Percentiles rank a stretch among this genome's conserved stretches.
Evolutionary conservation across 371 early-diverging fungal genomes (phyloP).

Genomic region (Dinochytrium kinnereticum): DNA sequence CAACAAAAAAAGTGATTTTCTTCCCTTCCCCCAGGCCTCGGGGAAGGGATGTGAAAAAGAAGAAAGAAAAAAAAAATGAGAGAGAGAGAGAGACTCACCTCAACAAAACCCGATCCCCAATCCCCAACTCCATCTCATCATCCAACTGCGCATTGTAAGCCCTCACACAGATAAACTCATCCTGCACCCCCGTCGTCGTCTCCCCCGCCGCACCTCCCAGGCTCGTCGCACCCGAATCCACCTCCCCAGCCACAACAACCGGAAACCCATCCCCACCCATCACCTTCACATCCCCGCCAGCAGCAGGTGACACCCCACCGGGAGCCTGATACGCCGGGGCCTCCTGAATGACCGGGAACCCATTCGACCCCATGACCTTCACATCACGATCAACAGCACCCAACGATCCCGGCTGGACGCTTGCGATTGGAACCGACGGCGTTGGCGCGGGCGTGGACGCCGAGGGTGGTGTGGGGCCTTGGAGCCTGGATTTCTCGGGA

Average conservation of each 20-base stretch:
- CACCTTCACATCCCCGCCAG: background rate
- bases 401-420: too few species aligned
- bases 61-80: background rate
- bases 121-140: slow-evolving; percentile 7
- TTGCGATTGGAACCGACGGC: too few species aligned
- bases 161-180: slow-evolving; percentile 10
- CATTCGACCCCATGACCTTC: background rate
- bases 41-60: background rate
- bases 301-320: background rate
- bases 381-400: background rate
- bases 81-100: slow-evolving; percentile 4
- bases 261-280: background rate
- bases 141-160: slow-evolving; percentile 7
- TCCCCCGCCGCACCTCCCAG: background rate
- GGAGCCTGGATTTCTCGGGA: background rate
- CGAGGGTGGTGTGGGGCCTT: background rate
- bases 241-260: too few species aligned
- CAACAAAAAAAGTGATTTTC: too few species aligned
- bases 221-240: background rate
- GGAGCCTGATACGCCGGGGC: background rate
- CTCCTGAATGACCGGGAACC: background rate
- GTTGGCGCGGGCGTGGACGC: too few species aligned
- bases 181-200: background rate
- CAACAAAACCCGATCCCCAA: background rate
- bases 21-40: too few species aligned